Evolutionary conservation across 1,284 basidiomycete genomes (phyloP).

Genomic region (Cerioporus squamosus): DNA sequence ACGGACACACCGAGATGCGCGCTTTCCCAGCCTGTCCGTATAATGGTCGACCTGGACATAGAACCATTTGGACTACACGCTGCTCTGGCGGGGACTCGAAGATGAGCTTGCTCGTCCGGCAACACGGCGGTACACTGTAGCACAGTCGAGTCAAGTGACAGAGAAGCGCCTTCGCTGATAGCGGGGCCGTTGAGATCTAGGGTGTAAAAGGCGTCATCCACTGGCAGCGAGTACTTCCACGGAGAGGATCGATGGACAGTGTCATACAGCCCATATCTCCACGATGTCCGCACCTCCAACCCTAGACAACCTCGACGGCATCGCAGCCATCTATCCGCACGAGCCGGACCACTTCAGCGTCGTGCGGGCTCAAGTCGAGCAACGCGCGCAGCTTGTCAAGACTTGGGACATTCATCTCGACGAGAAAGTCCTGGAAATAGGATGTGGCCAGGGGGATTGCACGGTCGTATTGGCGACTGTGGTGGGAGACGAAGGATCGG

Average conservation of each 20-base stretch:
- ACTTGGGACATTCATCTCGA: constrained; percentile 39
- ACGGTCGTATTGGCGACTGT: constrained; percentile 43
- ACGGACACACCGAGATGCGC: too few relatives aligned
- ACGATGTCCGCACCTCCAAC: constrained; percentile 8
- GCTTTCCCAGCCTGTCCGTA: too few relatives aligned
- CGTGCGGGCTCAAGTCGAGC: constrained; percentile 35
- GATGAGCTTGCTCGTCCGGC: background rate
- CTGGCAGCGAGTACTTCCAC: too few relatives aligned
- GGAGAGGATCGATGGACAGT: background rate
- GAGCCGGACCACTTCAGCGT: constrained; percentile 13
- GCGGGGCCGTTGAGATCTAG: background rate
- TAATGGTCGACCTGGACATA: too few relatives aligned
- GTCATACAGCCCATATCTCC: background rate
- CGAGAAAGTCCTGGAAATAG: constrained; percentile 42
- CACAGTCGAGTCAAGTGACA: too few relatives aligned
- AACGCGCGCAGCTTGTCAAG: constrained; percentile 41
- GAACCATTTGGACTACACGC: too few relatives aligned
- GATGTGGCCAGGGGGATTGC: constrained; percentile 50
- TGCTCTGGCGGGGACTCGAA: too few relatives aligned
- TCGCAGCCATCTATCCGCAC: constrained; percentile 25
- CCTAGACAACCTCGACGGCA: constrained; percentile 16
- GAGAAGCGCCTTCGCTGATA: background rate
- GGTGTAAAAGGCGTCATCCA: too few relatives aligned
- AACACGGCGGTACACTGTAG: background rate
- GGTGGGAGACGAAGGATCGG: constrained; percentile 42